Conservation (phyloP, 2,329 filamentous ascomycete genomes). For the Epicoccum nigrum region DNA sequence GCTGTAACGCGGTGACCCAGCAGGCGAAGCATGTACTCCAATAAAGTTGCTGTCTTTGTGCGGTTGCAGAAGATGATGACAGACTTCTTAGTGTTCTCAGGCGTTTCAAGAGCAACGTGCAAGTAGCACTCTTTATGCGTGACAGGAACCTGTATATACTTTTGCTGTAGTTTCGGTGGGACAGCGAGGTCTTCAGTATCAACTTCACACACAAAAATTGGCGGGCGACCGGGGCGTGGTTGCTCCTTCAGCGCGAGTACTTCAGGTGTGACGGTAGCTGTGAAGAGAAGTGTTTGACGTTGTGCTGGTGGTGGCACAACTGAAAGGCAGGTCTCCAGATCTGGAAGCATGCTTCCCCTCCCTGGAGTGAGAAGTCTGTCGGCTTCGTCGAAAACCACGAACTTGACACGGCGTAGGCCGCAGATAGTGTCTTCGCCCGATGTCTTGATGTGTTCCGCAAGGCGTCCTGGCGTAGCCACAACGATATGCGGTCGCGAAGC, state of each 20-base stretch:
- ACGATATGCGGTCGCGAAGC: conserved; percentile 85
- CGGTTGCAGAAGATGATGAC: conserved; percentile 95
- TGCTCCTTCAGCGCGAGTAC: conserved; percentile 84
- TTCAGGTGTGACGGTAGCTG: conserved; percentile 91
- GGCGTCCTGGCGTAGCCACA: conserved; percentile 85
- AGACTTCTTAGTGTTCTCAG: conserved; percentile 72
- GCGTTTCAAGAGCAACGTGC: conserved; percentile 82
- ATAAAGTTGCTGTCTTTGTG: conserved; percentile 82
- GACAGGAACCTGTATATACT: conserved; percentile 84
- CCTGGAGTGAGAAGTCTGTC: conserved; percentile 81
- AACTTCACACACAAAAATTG: conserved; percentile 88
- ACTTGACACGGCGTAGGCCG: conserved; percentile 77
- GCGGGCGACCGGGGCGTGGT: conserved; percentile 73
- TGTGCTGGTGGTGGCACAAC: conserved; percentile 77
- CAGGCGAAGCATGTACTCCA: conserved; percentile 85
- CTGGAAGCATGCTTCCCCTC: conserved; percentile 88
- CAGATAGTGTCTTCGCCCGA: conserved; percentile 91
- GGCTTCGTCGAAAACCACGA: conserved; percentile 94
- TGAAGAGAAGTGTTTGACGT: conserved; percentile 95
- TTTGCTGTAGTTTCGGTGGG: conserved; percentile 80
- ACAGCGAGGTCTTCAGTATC: conserved; percentile 75
- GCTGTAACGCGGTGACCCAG: conserved; percentile 90
- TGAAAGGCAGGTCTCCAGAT: conserved; percentile 86
- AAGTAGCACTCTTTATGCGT: conserved; percentile 95
- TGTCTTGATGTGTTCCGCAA: conserved; percentile 90